phyloP scores from a whole-genome alignment of 805 yeast species.

The Starmerella floricola region DNA sequence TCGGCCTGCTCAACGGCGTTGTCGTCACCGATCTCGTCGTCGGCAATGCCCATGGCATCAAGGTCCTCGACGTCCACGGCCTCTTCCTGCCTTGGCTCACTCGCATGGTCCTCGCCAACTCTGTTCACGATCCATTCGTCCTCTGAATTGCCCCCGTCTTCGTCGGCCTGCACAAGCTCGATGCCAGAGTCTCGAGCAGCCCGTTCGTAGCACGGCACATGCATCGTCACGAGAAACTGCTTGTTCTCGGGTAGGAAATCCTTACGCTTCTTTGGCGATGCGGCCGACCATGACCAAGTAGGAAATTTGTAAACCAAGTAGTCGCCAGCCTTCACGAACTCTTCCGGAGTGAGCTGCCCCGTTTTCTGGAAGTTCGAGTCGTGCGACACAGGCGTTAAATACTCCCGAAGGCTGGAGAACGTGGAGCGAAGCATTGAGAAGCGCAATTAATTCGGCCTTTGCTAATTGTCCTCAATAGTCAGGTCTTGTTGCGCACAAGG shows the following conservation, averaged over 20 bases:
- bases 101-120: background rate
- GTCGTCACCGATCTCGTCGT: constrained; percentile 13
- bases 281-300: constrained; percentile 82
- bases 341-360: constrained; percentile 93
- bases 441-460: background rate
- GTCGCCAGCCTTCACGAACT: constrained; percentile 89
- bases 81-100: constrained; percentile 1
- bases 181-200: constrained; percentile 33
- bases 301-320: constrained; percentile 85
- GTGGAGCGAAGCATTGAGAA: constrained; percentile 18
- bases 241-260: constrained; percentile 76
- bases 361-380: constrained; percentile 73
- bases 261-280: constrained; percentile 41
- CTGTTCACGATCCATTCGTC: constrained; percentile 32
- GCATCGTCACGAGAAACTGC: constrained; percentile 77
- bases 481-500: too few relatives aligned
- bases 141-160: constrained; percentile 35
- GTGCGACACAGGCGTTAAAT: constrained; percentile 80
- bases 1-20: constrained; percentile 33
- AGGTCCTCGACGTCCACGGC: constrained; percentile 27
- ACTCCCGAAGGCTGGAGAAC: constrained; percentile 51
- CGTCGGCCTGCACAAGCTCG: constrained; percentile 30
- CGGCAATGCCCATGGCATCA: constrained; percentile 25
- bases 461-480: background rate
- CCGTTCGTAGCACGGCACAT: constrained; percentile 74